A percentile compares a stretch with the other conserved stretches of the same genome.
These are phyloP conservation scores for Fistulinella staudtii DNA, from an alignment of 1,284 basidiomycete genomes.

Conservation along the genomic window DNA sequence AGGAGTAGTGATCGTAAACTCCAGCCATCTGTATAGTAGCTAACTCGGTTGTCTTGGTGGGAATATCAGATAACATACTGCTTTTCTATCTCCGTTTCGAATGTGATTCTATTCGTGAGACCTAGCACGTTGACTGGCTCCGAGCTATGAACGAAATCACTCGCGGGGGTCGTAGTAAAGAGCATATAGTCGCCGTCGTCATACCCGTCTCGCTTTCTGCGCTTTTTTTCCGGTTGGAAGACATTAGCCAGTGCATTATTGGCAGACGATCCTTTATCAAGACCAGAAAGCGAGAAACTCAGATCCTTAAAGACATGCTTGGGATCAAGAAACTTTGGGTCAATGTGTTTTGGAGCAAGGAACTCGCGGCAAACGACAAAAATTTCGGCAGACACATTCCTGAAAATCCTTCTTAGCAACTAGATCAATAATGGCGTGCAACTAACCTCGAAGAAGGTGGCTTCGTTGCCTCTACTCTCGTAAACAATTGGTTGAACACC, in stretches of 20 bases:
- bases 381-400: conserved; percentile 99
- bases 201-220: conserved; percentile 92
- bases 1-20: conserved; percentile 65
- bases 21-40: conserved; percentile 57
- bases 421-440: not conserved
- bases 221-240: conserved; percentile 96
- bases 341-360: conserved; percentile 92
- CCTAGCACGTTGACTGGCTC: conserved; percentile 86
- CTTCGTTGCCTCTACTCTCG: conserved; percentile 97
- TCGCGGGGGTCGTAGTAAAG: conserved; percentile 72
- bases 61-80: conserved; percentile 44
- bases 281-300: conserved; percentile 45
- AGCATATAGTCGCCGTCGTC: conserved; percentile 93
- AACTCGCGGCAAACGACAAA: conserved; percentile 98
- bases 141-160: conserved; percentile 67
- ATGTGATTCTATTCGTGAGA: conserved; percentile 80
- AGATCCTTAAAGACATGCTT: conserved; percentile 98
- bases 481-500: conserved; percentile 98
- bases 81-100: conserved; percentile 83
- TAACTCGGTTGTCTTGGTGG: conserved; percentile 5
- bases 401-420: conserved; percentile 29
- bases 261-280: conserved; percentile 48
- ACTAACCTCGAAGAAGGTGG: conserved; percentile 91
- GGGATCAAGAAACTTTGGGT: conserved; percentile 97
- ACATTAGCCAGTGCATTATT: conserved; percentile 81